Evolutionary conservation across 1,284 basidiomycete genomes (phyloP).

Genomic region (Pseudozyma tsukubaensis): DNA sequence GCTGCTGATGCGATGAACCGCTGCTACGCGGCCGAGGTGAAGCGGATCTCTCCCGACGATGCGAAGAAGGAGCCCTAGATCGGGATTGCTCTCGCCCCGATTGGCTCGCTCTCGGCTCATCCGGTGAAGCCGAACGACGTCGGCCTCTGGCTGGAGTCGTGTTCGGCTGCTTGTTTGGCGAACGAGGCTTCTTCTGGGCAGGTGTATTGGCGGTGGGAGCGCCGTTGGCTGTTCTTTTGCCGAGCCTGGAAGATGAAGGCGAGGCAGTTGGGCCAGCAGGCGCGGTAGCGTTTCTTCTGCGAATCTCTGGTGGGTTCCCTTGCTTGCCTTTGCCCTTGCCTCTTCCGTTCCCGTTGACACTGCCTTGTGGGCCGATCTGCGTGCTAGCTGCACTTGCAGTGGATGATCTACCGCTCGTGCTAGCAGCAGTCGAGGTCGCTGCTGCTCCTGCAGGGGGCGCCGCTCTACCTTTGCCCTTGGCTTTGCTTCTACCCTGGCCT

Average conservation of each 20-base stretch:
- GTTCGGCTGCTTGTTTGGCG: conserved; percentile 7
- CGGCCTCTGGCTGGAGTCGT: not conserved
- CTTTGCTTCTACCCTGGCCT: not conserved
- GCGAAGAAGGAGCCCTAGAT: not conserved
- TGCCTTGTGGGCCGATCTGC: too few species aligned
- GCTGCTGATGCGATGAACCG: not conserved
- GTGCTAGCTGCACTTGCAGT: too few species aligned
- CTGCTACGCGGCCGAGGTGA: conserved; percentile 12
- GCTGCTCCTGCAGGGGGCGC: not conserved
- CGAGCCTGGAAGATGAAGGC: not conserved
- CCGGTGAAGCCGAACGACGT: not conserved
- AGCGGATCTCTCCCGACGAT: conserved; percentile 2
- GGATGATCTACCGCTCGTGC: not conserved
- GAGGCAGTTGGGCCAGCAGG: not conserved
- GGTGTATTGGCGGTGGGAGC: not conserved
- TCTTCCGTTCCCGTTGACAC: conserved; percentile 4
- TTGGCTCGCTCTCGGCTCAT: not conserved
- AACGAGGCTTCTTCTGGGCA: conserved; percentile 9
- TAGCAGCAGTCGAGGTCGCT: not conserved
- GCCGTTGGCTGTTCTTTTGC: conserved; percentile 18
- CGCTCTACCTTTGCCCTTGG: conserved; percentile 1
- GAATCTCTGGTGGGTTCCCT: conserved; percentile 29
- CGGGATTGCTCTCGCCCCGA: not conserved
- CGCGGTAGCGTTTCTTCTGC: conserved; percentile 3
- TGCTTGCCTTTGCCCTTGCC: conserved; percentile 14